These are phyloP conservation scores for Monosporozyma yasuniensis DNA, from an alignment of 805 yeast genomes.

Conservation along the genomic window DNA sequence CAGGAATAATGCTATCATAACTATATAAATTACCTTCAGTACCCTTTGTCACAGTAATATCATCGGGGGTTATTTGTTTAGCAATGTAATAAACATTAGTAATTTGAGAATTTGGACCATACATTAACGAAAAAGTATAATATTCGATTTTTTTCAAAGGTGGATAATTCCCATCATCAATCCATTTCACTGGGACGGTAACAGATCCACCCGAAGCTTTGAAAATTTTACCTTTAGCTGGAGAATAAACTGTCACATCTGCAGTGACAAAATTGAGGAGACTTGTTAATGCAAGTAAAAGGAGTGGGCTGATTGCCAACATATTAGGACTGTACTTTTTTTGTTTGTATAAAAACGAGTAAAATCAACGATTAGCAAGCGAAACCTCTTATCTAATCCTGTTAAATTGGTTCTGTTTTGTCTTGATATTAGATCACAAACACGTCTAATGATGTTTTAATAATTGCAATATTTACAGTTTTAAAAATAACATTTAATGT, in stretches of 20 bases:
- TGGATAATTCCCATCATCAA: conserved; percentile 45
- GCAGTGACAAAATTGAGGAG: conserved; percentile 8
- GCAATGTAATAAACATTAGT: conserved; percentile 32
- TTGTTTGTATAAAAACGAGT: too few species aligned
- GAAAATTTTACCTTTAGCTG: conserved; percentile 15
- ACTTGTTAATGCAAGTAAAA: neutral
- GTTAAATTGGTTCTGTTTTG: too few species aligned
- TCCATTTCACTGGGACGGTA: conserved; percentile 39
- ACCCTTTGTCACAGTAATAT: conserved; percentile 14
- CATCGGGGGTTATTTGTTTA: conserved; percentile 22
- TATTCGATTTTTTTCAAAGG: conserved; percentile 34
- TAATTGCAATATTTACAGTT: too few species aligned
- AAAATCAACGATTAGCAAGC: too few species aligned
- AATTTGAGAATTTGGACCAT: conserved; percentile 53
- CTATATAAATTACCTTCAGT: conserved; percentile 22
- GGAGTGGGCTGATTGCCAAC: neutral
- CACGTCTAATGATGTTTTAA: too few species aligned
- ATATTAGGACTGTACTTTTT: neutral
- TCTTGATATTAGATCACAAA: too few species aligned
- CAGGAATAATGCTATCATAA: conserved; percentile 36
- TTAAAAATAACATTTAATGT: neutral
- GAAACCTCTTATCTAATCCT: too few species aligned
- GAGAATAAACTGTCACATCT: conserved; percentile 23
- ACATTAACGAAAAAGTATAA: conserved; percentile 51
- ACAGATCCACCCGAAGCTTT: conserved; percentile 23